Evolutionary conservation across 2,329 filamentous ascomycete species (phyloP).

Genomic region (Monilinia fructigena): DNA sequence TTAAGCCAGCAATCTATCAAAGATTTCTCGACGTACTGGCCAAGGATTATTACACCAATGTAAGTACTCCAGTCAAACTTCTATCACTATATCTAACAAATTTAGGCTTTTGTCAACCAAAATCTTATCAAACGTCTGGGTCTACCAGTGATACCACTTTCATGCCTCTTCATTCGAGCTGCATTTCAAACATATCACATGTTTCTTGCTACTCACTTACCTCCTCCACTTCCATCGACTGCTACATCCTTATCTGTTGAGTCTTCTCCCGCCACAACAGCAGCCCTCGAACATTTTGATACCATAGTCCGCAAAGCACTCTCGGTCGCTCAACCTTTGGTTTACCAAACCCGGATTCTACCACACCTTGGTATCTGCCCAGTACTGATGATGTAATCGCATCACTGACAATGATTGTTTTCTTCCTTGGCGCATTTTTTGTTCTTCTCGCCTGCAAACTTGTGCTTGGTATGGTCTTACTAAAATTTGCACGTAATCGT

Average conservation of each 20-base stretch:
- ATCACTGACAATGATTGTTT: constrained; percentile 74
- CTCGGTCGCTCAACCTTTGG: constrained; percentile 72
- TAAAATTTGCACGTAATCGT: constrained; percentile 74
- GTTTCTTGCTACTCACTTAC: constrained; percentile 87
- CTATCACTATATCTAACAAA: constrained; percentile 27
- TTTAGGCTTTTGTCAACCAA: constrained; percentile 80
- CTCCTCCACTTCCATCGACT: constrained; percentile 66
- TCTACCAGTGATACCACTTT: constrained; percentile 85
- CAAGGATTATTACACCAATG: constrained; percentile 97
- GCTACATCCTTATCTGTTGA: constrained; percentile 66
- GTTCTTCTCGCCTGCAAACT: constrained; percentile 83
- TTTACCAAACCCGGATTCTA: constrained; percentile 38
- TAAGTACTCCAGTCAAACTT: constrained; percentile 43
- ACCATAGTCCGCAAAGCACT: constrained; percentile 73
- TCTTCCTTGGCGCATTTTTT: constrained; percentile 82
- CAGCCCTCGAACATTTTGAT: constrained; percentile 77
- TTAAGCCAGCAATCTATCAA: constrained; percentile 84
- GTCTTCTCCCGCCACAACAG: constrained; percentile 71
- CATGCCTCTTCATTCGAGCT: constrained; percentile 91
- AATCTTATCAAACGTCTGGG: constrained; percentile 87
- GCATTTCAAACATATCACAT: constrained; percentile 97
- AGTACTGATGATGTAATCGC: constrained; percentile 71
- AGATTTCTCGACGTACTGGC: constrained; percentile 90
- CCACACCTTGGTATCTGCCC: constrained; percentile 39
- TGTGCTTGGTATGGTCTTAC: constrained; percentile 80